Percentiles rank a stretch among this genome's conserved stretches.
phyloP scores from a whole-genome alignment of 805 yeast species.

The Nakazawaea siamensis region DNA sequence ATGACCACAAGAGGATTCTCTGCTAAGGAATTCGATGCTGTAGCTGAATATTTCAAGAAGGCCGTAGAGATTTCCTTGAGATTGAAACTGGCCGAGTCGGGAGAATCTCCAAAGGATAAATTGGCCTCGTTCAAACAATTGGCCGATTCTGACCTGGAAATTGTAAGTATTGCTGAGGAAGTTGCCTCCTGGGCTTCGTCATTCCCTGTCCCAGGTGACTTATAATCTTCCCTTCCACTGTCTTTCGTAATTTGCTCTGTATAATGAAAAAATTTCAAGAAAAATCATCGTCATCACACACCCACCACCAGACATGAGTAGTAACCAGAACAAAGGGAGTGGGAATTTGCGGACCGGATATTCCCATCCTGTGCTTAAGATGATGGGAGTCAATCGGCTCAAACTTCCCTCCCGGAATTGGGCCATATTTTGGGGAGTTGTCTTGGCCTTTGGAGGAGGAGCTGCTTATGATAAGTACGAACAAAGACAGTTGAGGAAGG shows the following conservation, averaged over 20 bases:
- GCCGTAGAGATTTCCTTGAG: conserved; percentile 66
- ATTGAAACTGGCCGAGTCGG: conserved; percentile 52
- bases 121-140: conserved; percentile 63
- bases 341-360: no score
- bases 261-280: no score
- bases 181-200: conserved; percentile 64
- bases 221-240: no score
- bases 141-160: conserved; percentile 56
- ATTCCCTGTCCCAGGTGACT: conserved; percentile 87
- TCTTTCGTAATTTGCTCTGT: no score
- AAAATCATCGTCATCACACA: no score
- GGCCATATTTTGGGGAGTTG: conserved; percentile 77
- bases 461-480: conserved; percentile 69
- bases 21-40: conserved; percentile 67
- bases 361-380: conserved; percentile 71
- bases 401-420: conserved; percentile 88
- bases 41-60: conserved; percentile 69
- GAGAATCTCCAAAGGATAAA: conserved; percentile 48
- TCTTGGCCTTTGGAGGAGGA: conserved; percentile 65
- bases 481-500: conserved; percentile 55
- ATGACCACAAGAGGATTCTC: conserved; percentile 96
- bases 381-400: conserved; percentile 76
- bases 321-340: no score
- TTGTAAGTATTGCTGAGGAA: conserved; percentile 53
- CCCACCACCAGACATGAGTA: no score